Percentiles rank a stretch among this genome's conserved stretches.
phyloP scores from a whole-genome alignment of 2,329 filamentous ascomycete genomes.

The Colletotrichum endophyticum region DNA sequence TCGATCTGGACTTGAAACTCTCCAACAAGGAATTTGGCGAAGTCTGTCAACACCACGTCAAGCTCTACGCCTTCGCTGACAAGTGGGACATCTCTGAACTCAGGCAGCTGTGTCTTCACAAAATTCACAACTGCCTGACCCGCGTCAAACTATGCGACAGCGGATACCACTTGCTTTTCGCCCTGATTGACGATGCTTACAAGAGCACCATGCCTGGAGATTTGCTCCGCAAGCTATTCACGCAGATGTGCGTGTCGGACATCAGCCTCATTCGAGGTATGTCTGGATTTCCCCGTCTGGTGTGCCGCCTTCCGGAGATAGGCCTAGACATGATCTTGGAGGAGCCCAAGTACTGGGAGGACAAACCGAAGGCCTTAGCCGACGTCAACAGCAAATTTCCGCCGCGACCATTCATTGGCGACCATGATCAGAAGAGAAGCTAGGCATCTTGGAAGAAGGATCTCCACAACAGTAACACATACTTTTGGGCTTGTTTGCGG shows the following conservation, averaged over 20 bases:
- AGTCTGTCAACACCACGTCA: background rate
- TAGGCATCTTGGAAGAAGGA: background rate
- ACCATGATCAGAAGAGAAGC: background rate
- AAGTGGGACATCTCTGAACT: background rate
- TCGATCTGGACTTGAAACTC: background rate
- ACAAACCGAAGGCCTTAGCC: background rate
- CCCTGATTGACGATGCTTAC: background rate
- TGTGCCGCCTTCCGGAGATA: background rate
- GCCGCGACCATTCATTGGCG: background rate
- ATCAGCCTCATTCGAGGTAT: background rate
- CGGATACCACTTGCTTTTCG: background rate
- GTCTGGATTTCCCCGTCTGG: background rate
- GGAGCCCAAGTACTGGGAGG: background rate
- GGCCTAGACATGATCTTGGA: background rate
- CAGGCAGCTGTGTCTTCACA: background rate
- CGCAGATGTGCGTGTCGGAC: background rate
- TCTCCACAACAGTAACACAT: rapidly evolving
- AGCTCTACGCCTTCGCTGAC: background rate
- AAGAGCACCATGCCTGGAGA: background rate
- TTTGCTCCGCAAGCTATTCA: background rate
- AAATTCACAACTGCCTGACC: background rate
- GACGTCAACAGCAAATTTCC: background rate
- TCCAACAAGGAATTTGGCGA: background rate
- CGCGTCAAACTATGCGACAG: background rate
- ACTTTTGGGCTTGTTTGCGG: rapidly evolving